A percentile compares a stretch with the other conserved stretches of the same genome.
Evolutionary conservation across 2,329 filamentous ascomycete genomes (phyloP).

Genomic region (Monilinia fructicola): DNA sequence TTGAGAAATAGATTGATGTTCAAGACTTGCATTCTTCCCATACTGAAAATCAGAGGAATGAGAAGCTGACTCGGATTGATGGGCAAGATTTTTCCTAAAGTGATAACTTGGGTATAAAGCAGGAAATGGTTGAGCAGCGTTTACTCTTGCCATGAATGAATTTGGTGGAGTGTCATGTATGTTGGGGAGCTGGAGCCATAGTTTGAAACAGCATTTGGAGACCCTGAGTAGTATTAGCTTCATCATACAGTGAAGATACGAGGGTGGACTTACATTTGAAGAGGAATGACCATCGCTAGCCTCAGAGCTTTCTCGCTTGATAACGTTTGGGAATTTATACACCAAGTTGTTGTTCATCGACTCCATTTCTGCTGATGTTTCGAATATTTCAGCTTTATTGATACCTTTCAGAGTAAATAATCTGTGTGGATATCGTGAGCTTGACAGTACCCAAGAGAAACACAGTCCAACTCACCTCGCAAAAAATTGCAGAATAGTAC

Average conservation of each 20-base stretch:
- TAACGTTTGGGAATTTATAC: neutral
- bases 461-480: neutral
- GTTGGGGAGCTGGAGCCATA: too few species aligned
- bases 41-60: neutral
- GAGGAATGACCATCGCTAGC: neutral
- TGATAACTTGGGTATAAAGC: too few species aligned
- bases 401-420: too few species aligned
- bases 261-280: neutral
- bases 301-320: neutral
- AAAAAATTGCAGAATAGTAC: neutral
- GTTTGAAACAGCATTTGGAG: too few species aligned
- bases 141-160: neutral
- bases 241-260: rapidly evolving
- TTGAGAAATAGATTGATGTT: neutral
- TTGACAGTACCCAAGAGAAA: neutral
- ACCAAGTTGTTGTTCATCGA: neutral
- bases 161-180: neutral
- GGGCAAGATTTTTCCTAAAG: too few species aligned
- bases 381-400: neutral
- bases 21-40: neutral
- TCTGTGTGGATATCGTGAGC: neutral
- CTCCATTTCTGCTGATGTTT: neutral
- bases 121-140: neutral
- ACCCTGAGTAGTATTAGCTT: neutral
- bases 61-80: too few species aligned